These are phyloP conservation scores for Pythium volutum DNA, from an alignment of 352 stramenopile species.

Conservation along the genomic window DNA sequence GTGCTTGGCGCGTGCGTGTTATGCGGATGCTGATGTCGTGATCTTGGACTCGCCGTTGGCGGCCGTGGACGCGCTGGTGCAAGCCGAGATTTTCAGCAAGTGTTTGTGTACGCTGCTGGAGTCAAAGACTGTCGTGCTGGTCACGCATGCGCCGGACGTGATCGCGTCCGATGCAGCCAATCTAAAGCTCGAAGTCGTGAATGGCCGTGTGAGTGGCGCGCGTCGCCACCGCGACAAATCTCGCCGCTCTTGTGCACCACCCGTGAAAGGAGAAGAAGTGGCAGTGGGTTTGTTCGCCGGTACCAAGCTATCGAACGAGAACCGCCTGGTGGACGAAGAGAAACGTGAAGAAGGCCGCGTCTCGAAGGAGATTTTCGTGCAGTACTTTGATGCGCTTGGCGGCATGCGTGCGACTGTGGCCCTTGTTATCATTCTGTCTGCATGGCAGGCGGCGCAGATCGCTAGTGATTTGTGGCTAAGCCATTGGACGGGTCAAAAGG, in stretches of 20 bases:
- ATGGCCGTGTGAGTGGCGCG: not conserved
- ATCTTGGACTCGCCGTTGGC: slow-evolving; percentile 92
- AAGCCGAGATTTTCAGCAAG: slow-evolving; percentile 80
- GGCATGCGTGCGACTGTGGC: slow-evolving; percentile 25
- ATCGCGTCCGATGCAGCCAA: slow-evolving; percentile 16
- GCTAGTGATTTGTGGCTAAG: slow-evolving; percentile 22
- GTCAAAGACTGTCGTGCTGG: slow-evolving; percentile 18
- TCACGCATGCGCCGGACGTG: slow-evolving; percentile 11
- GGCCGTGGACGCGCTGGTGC: slow-evolving; percentile 94
- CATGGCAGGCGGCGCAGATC: slow-evolving; percentile 36
- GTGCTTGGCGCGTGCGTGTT: slow-evolving; percentile 64
- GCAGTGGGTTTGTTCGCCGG: not conserved
- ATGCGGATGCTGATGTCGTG: slow-evolving; percentile 60
- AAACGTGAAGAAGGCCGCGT: slow-evolving; percentile 37
- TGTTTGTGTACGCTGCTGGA: slow-evolving; percentile 32
- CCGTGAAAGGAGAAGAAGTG: not conserved
- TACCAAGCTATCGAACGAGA: not conserved
- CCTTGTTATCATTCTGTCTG: slow-evolving; percentile 8
- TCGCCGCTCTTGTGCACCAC: not conserved
- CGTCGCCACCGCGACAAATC: not conserved
- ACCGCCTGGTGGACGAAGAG: slow-evolving; percentile 39
- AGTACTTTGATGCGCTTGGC: slow-evolving; percentile 40
- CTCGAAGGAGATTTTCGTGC: slow-evolving; percentile 30
- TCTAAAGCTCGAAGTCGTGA: not conserved
- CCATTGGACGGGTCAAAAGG: slow-evolving; percentile 37